These are phyloP conservation scores for Phytophthora hybrid DNA, from an alignment of 352 stramenopile species.

Conservation along the genomic window DNA sequence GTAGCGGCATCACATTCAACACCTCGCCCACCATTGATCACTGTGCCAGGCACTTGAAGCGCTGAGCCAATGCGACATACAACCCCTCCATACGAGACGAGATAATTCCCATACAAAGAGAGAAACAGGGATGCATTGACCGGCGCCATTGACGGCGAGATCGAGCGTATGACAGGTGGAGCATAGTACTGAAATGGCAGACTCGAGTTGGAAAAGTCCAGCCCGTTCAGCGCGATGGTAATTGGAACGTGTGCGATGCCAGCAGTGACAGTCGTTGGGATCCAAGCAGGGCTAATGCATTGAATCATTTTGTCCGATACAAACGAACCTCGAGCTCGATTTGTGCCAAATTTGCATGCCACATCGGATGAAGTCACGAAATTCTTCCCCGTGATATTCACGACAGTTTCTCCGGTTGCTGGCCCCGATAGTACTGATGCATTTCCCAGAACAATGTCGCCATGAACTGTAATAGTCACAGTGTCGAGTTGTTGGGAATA, in stretches of 20 bases:
- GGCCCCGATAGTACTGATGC: constrained; percentile 34
- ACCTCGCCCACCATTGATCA: constrained; percentile 26
- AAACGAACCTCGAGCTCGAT: constrained; percentile 22
- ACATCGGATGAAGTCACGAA: constrained; percentile 31
- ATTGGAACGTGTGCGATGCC: constrained; percentile 26
- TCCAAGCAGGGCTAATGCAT: constrained; percentile 51
- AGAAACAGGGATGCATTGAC: constrained; percentile 28
- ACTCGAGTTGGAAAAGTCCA: constrained; percentile 43
- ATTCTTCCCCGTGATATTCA: constrained; percentile 35
- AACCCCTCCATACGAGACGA: constrained; percentile 38
- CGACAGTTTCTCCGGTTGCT: constrained; percentile 39
- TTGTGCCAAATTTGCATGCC: constrained; percentile 43
- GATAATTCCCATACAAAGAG: constrained; percentile 29
- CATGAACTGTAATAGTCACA: constrained; percentile 22
- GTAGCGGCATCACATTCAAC: constrained; percentile 21
- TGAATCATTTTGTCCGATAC: constrained; percentile 32
- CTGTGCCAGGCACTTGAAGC: constrained; percentile 23
- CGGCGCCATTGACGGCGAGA: constrained; percentile 26
- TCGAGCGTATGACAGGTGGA: constrained; percentile 21
- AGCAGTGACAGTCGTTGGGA: constrained; percentile 6
- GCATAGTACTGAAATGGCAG: constrained; percentile 44
- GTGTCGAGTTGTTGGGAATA: constrained; percentile 10
- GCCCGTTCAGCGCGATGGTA: constrained; percentile 35
- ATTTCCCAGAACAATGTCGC: constrained; percentile 19
- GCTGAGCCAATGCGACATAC: constrained; percentile 32